Evolutionary conservation across 345 rosid species (phyloP).

Genomic region (Camelina hispida): DNA sequence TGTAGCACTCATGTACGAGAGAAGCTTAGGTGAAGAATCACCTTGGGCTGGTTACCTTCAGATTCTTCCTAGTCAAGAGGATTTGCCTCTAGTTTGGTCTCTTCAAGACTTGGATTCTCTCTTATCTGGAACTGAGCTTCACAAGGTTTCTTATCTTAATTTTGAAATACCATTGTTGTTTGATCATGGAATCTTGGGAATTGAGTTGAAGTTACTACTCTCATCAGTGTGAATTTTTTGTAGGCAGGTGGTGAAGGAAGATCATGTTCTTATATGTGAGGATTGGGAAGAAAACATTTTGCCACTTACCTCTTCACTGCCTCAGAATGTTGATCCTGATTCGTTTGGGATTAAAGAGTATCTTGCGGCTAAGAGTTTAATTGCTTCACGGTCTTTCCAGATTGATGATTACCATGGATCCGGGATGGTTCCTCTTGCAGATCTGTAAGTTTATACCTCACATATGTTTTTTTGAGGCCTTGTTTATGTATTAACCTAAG

Average conservation of each 20-base stretch:
- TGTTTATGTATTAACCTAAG: not conserved
- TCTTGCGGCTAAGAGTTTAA: slow-evolving; percentile 69
- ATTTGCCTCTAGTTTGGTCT: slow-evolving; percentile 75
- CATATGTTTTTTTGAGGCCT: not conserved
- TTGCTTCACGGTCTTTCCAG: slow-evolving; percentile 79
- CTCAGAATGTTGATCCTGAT: slow-evolving; percentile 38
- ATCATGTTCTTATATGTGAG: slow-evolving; percentile 65
- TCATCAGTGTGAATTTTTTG: slow-evolving; percentile 28
- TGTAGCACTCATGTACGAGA: slow-evolving; percentile 84
- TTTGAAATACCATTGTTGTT: slow-evolving; percentile 4
- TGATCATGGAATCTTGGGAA: not conserved
- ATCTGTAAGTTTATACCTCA: slow-evolving; percentile 61
- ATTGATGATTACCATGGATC: slow-evolving; percentile 80
- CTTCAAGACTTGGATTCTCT: slow-evolving; percentile 61
- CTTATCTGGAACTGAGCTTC: slow-evolving; percentile 84
- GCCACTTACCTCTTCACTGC: slow-evolving; percentile 58
- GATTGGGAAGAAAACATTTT: slow-evolving; percentile 78
- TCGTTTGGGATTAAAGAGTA: slow-evolving; percentile 66
- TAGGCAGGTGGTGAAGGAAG: slow-evolving; percentile 85
- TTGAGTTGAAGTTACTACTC: not conserved
- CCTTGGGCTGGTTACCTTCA: slow-evolving; percentile 84
- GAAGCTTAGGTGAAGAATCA: slow-evolving; percentile 64
- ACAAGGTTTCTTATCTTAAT: slow-evolving; percentile 52
- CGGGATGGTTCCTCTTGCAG: slow-evolving; percentile 96
- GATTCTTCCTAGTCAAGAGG: slow-evolving; percentile 66